phyloP scores from a whole-genome alignment of 1,284 basidiomycete genomes.

The Chalciporus sp. region DNA sequence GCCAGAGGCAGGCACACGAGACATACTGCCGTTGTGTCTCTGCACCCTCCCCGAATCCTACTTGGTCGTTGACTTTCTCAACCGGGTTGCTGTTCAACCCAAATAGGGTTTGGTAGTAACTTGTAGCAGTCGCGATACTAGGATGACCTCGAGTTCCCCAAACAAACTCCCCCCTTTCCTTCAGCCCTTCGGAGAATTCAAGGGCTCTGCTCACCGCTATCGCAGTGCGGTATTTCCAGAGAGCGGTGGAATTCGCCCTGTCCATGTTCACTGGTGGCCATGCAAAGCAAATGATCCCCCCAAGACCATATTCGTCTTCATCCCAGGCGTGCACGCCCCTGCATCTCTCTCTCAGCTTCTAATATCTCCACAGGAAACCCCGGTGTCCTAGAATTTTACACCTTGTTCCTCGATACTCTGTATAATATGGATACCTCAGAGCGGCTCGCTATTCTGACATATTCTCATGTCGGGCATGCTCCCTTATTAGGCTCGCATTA shows the following conservation, averaged over 20 bases:
- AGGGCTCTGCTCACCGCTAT: constrained; percentile 17
- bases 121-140: no score
- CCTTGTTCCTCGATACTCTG: constrained; percentile 53
- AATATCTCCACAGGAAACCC: constrained; percentile 54
- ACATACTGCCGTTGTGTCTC: constrained; percentile 26
- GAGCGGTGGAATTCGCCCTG: constrained; percentile 37
- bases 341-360: background rate
- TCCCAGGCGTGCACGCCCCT: constrained; percentile 46
- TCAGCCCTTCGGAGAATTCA: constrained; percentile 13
- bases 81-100: background rate
- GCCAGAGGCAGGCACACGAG: constrained; percentile 16
- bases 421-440: constrained; percentile 38
- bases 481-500: constrained; percentile 33
- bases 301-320: constrained; percentile 50
- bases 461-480: constrained; percentile 56
- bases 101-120: background rate
- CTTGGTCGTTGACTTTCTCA: background rate
- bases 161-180: constrained; percentile 40
- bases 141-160: no score
- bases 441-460: constrained; percentile 51
- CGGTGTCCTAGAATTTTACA: constrained; percentile 60
- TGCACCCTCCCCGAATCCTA: background rate
- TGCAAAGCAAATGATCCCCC: constrained; percentile 34
- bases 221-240: constrained; percentile 43
- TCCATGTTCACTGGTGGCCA: constrained; percentile 60